Evolutionary conservation across 768 basidiomycete species (phyloP), one percentile per base, ranked within the genome.

Genomic region (Boletus rubropictus): DNA sequence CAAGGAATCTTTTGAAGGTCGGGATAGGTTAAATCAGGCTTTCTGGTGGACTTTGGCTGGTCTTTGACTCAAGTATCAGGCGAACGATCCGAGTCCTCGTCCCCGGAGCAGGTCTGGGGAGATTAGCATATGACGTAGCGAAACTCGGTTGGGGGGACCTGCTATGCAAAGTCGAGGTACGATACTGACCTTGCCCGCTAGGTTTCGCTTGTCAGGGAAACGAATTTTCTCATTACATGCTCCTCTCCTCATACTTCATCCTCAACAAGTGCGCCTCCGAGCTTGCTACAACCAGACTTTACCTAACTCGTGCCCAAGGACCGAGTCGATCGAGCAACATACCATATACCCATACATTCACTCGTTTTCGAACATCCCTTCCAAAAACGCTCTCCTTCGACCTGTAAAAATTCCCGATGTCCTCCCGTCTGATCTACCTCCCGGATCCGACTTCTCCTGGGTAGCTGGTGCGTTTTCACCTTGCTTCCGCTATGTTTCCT

Each of bases 221-320:
- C 61, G 94, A 98, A 66, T 96, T 96, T 63, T 92, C 89, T 27
- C 87, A 94, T 54, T 91, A 90, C 66, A 95, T 94, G 92, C 77
- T 98, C 11, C 79, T 97, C 5, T 74, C 87, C 2, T 96, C 94
- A 4, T 85, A 84, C 60, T 88, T 86, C 62, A 81, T 96, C 17
- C 71, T 97, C 40, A 98, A 97, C 62, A 78, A 77, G 92, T 91
- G 56, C 9, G 76, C 37, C 39, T 42, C 42, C 32, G 20, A 42
- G 4, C 20, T 39, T 17, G 2, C 21, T 24, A 9, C 12, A 14
- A 15, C 15, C 6, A n/a, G 21, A 43, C 24, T 15, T 14, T 20
- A 29, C 31, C 39, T 39, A 32, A 40, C 37, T 15, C 38, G n/a
- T 36, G 17, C 7, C 28, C 15, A 58, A 75, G 89, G 53, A 90